Percentiles rank a stretch among this genome's conserved stretches.
phyloP scores from a whole-genome alignment of 257 asterid genomes.

The Salvia hispanica region DNA sequence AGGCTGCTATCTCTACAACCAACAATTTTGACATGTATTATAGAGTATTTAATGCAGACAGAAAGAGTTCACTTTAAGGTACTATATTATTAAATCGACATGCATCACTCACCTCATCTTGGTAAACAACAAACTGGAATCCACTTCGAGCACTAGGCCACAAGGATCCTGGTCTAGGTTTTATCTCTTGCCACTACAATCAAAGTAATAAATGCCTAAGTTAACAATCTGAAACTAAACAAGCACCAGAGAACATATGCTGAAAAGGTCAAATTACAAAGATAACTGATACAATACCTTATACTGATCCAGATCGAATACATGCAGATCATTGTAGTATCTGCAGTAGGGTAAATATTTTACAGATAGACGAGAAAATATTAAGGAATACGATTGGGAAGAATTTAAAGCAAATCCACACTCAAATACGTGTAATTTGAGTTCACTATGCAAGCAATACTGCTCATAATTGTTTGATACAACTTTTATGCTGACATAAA shows the following conservation, averaged over 20 bases:
- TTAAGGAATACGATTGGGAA: conserved; percentile 14
- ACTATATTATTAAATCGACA: conserved; percentile 12
- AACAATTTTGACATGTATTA: not conserved
- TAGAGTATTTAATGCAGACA: not conserved
- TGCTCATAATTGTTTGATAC: not conserved
- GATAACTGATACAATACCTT: conserved; percentile 52
- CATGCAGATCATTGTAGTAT: conserved; percentile 86
- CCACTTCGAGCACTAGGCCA: conserved; percentile 99
- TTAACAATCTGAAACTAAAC: conserved; percentile 30
- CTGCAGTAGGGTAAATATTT: conserved; percentile 46
- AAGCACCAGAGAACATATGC: conserved; percentile 15
- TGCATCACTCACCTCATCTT: conserved; percentile 69
- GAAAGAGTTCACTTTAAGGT: conserved; percentile 16
- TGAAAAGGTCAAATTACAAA: conserved; percentile 19
- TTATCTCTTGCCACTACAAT: conserved; percentile 96
- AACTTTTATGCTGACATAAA: not conserved
- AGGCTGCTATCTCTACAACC: not conserved
- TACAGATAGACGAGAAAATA: conserved; percentile 25
- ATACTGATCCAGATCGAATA: conserved; percentile 91
- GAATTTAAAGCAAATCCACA: conserved; percentile 20
- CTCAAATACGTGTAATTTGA: not conserved
- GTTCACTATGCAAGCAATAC: not conserved
- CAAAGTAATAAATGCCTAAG: conserved; percentile 22
- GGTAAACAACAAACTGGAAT: conserved; percentile 83
- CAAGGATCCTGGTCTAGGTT: conserved; percentile 86